Evolutionary conservation across 2,329 filamentous ascomycete genomes (phyloP).

Genomic region (Raffaelea deltoideospora): DNA sequence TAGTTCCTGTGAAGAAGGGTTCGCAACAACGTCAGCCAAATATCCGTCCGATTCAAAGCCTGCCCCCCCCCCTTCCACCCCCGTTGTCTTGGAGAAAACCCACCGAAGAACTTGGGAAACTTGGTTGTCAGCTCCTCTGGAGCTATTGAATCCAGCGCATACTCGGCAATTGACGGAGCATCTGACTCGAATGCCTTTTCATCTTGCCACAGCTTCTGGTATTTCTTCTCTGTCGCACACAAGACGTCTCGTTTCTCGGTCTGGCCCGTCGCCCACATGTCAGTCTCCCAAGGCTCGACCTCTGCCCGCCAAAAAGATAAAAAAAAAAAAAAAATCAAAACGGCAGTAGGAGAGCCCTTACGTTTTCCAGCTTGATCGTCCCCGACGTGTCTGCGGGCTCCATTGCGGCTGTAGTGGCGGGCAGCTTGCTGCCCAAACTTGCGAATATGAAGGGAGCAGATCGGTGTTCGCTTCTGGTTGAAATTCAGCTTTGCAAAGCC

Average conservation of each 20-base stretch:
- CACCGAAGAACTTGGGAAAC: conserved; percentile 1
- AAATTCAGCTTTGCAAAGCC: too few species aligned
- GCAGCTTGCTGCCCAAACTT: too few species aligned
- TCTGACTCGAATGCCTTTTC: not conserved
- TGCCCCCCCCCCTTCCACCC: not conserved
- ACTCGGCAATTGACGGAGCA: not conserved
- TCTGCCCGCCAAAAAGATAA: too few species aligned
- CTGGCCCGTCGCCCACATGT: too few species aligned
- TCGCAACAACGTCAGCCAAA: not conserved
- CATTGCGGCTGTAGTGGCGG: too few species aligned
- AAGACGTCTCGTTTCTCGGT: not conserved
- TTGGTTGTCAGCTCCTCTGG: not conserved
- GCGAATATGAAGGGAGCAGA: too few species aligned
- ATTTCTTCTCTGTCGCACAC: not conserved
- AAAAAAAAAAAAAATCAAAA: too few species aligned
- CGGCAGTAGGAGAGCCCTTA: too few species aligned
- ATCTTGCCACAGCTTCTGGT: conserved; percentile 1
- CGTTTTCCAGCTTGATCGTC: too few species aligned
- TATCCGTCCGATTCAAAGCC: not conserved
- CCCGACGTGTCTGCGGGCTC: too few species aligned
- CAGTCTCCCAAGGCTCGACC: too few species aligned
- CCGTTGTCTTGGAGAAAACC: not conserved
- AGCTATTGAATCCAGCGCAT: not conserved
- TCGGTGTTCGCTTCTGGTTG: too few species aligned
- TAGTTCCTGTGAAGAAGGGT: not conserved